These are phyloP conservation scores for Favolaschia claudopus DNA, from an alignment of 768 basidiomycete genomes.

Conservation along the genomic window DNA sequence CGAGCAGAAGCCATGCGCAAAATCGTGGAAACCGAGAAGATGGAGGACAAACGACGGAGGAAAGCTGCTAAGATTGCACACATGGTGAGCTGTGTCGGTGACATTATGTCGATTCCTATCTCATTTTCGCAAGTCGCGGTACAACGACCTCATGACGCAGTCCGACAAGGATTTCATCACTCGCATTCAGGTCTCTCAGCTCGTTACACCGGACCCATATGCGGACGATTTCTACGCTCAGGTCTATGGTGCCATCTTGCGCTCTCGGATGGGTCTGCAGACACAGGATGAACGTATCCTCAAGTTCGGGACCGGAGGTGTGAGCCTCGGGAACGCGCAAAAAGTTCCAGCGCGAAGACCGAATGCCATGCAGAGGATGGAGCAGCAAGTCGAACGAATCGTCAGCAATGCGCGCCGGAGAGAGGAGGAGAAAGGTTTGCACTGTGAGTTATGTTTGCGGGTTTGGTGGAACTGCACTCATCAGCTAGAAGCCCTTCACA, in stretches of 20 bases:
- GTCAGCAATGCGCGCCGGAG: slow-evolving; percentile 89
- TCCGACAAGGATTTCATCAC: slow-evolving; percentile 99
- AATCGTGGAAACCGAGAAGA: slow-evolving; percentile 89
- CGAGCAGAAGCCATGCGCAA: slow-evolving; percentile 84
- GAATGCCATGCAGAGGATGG: slow-evolving; percentile 92
- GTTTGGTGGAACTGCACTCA: slow-evolving; percentile 5
- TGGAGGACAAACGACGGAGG: slow-evolving; percentile 84
- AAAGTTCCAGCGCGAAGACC: slow-evolving; percentile 75
- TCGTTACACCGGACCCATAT: slow-evolving; percentile 97
- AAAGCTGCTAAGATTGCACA: slow-evolving; percentile 88
- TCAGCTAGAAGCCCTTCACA: slow-evolving; percentile 63
- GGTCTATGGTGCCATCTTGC: slow-evolving; percentile 86
- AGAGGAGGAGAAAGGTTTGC: slow-evolving; percentile 83
- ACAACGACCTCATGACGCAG: slow-evolving; percentile 96
- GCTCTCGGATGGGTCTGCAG: slow-evolving; percentile 79
- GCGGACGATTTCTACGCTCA: slow-evolving; percentile 99
- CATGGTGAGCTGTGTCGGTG: slow-evolving; percentile 63
- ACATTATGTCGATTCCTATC: slow-evolving; percentile 9
- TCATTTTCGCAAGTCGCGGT: slow-evolving; percentile 67
- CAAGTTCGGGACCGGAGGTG: slow-evolving; percentile 84
- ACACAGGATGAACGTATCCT: slow-evolving; percentile 80
- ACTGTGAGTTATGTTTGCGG: slow-evolving; percentile 45
- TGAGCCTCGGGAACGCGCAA: slow-evolving; percentile 82
- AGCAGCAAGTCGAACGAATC: slow-evolving; percentile 94
- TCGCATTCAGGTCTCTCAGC: slow-evolving; percentile 97